Conservation (phyloP, 768 basidiomycete species). For the Mycena olivaceomarginata region DNA sequence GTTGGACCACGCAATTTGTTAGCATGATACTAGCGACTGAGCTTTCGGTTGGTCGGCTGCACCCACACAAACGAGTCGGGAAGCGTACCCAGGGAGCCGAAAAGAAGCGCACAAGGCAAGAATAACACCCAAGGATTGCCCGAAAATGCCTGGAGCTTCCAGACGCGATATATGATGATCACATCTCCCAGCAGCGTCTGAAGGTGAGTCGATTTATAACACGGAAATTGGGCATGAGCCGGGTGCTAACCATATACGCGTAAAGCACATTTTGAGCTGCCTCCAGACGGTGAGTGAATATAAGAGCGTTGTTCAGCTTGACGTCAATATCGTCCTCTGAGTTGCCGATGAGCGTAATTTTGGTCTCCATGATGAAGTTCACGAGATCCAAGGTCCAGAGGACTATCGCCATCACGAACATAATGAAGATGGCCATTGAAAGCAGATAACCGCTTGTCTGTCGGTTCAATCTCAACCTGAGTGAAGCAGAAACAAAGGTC, state of each 20-base stretch:
- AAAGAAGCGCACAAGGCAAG: constrained; percentile 2
- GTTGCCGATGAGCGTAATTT: constrained; percentile 20
- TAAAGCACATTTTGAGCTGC: constrained; percentile 21
- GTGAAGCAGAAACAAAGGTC: not conserved
- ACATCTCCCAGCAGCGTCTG: constrained; percentile 11
- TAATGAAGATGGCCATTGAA: not conserved
- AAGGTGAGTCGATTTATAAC: not conserved
- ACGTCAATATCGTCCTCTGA: not conserved
- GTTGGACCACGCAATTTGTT: not conserved
- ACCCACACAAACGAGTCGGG: not conserved
- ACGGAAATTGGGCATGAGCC: not conserved
- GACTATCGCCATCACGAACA: constrained; percentile 2
- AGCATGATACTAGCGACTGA: not conserved
- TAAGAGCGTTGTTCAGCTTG: constrained; percentile 4
- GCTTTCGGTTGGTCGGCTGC: not conserved
- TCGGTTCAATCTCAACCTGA: not conserved
- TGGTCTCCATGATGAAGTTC: constrained; percentile 9
- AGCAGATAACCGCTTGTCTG: not conserved
- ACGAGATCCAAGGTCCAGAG: constrained; percentile 10
- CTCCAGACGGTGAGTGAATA: constrained; percentile 17
- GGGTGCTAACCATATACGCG: constrained; percentile 25
- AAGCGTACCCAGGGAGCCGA: constrained; percentile 11
- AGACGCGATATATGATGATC: constrained; percentile 1
- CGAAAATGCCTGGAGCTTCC: constrained; percentile 9
- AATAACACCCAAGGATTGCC: not conserved